Base-by-base conservation (phyloP, 2,329 filamentous ascomycete species). In the Trichoderma koningiopsis region DNA sequence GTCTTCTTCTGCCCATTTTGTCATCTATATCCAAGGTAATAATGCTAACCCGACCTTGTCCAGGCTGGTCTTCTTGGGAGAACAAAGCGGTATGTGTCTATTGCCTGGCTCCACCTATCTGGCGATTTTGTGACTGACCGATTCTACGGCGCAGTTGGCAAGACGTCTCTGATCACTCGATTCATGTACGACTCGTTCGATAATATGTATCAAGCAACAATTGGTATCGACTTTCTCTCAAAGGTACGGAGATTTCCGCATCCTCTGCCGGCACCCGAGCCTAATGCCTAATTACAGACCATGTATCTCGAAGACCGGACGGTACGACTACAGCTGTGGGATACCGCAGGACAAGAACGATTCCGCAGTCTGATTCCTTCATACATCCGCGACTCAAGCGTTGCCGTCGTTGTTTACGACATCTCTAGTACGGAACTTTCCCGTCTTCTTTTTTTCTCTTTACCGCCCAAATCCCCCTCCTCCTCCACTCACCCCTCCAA, bases 151-250 rank as follows among this genome's bases (percentile, higher is more conserved):
- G 97, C 80, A 98, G 96, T 99, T 76, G 96, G 96, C 79, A 99
- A 99, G 85, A 99, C 96, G 37, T 99, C 96, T 72, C 85, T 99
- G 76, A 99, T 99, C 81, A 99, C 96, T 74, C 91, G 96, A 73
- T 99, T 99, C 86, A 99, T 99, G 96, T 99, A 99, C 87, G 96
- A 99, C 83, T 98, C 96, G 59, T 99, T 99, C 86, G 96, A 99
- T 86, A 97, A 97, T 84, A 98, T 95, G 87, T 99, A 99, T 84
- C 96, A 99, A 83, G 96, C 96, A 69, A 99, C 96, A 49, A 98
- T 99, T 79, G 96, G 96, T 78, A 99, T 99, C 84, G 96, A 99
- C 83, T 99, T 99, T 80, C 89, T 99, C 74, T 97, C 94, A 78
- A 99, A 99, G 91, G 93, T 92, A 85, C 80, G 75, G 40, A 40